Evolutionary conservation across 2,329 filamentous ascomycete genomes (phyloP), one percentile per base, ranked within the genome.

Genomic region (Fusarium sp.): DNA sequence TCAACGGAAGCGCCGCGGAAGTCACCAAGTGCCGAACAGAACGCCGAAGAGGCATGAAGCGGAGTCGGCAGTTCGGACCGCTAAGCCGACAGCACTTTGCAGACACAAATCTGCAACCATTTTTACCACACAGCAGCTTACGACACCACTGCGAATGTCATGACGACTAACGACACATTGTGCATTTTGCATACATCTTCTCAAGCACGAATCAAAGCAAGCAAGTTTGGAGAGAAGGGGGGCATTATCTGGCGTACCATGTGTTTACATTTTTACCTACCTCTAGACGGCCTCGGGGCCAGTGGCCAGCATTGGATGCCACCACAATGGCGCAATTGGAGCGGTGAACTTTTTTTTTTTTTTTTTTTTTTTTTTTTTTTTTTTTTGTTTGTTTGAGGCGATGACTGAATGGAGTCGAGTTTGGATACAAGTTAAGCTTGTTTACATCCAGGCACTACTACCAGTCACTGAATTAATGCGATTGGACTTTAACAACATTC

Each of bases 111-210:
- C 24, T 52, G 48, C 48, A 13, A 20, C 27, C 45, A 27, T 27
- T 50, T 27, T 50, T 52, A 27, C 45, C 45, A 50, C 20, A 45
- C 45, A 50, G 45, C 48, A 67, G 59, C 58, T 59, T 7, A 65
- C 63, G 37, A 61, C 50, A 63, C 33, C 50, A 24, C 70, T 62
- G 57, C 60, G 18, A 48, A 45, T 64, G 37, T 65, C 24, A 73
- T 68, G 33, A 75, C 39, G 73, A 74, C 59, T 74, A 59, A 57
- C 64, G 73, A 74, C 39, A 27, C 27, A 72, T 39, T 57, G 41
- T 56, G 20, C 24, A 20, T 58, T 57, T 57, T 37, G 52, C 52
- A 56, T 56, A 24, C 22, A 48, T 24, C 43, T 33, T 35, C n/a
- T 33, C 18, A 67, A 48, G 58, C 31, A 66, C 64, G n/a, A n/a